phyloP scores from a whole-genome alignment of 2,329 filamentous ascomycete species.

The Hymenoscyphus infarciens region DNA sequence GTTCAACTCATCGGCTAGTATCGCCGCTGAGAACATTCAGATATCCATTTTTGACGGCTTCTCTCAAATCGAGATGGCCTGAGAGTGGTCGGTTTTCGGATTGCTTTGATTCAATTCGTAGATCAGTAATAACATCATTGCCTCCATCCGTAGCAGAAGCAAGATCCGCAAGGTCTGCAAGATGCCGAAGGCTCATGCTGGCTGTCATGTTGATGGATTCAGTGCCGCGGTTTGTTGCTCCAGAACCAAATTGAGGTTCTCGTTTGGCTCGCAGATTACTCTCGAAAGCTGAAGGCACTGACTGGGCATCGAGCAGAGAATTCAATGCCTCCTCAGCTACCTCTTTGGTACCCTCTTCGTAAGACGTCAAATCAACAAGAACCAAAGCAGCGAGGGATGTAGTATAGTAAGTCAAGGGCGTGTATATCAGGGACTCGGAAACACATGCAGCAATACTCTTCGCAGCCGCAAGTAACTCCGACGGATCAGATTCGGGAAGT shows the following conservation, averaged over 20 bases:
- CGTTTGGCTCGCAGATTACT: slow-evolving; percentile 44
- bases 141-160: slow-evolving; percentile 31
- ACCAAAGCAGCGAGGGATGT: slow-evolving; percentile 56
- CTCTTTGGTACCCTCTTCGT: slow-evolving; percentile 49
- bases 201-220: slow-evolving; percentile 18
- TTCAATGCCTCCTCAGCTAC: slow-evolving; percentile 55
- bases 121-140: slow-evolving; percentile 16
- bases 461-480: slow-evolving; percentile 58
- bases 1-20: slow-evolving; percentile 15
- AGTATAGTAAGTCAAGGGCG: slow-evolving; percentile 66
- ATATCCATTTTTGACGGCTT: slow-evolving; percentile 23
- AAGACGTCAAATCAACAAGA: slow-evolving; percentile 56
- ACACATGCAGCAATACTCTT: slow-evolving; percentile 57
- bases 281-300: slow-evolving; percentile 54
- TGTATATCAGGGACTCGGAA: slow-evolving; percentile 50
- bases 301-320: slow-evolving; percentile 52
- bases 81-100: not conserved
- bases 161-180: slow-evolving; percentile 47
- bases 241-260: slow-evolving; percentile 10
- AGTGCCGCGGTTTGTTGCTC: slow-evolving; percentile 16
- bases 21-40: slow-evolving; percentile 19
- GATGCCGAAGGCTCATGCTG: slow-evolving; percentile 35
- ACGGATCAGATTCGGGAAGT: slow-evolving; percentile 51
- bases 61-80: slow-evolving; percentile 20
- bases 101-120: slow-evolving; percentile 19